phyloP scores from a whole-genome alignment of 2,329 filamentous ascomycete genomes.

The Calonectria crousiana region DNA sequence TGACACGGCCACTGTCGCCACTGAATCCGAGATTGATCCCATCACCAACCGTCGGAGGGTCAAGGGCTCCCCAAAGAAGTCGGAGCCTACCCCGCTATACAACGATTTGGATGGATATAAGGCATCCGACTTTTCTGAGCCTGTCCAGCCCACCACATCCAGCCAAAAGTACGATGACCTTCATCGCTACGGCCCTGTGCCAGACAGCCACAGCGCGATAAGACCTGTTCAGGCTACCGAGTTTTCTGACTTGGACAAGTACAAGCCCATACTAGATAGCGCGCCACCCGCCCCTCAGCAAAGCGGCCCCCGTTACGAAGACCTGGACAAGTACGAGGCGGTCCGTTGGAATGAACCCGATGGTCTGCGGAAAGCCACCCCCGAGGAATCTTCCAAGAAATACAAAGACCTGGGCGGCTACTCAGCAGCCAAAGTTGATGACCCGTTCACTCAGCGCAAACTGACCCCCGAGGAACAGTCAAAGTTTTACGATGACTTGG shows the following conservation, averaged over 20 bases:
- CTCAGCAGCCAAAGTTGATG: slow-evolving; percentile 45
- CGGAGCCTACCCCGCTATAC: slow-evolving; percentile 41
- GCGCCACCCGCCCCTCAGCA: slow-evolving; percentile 38
- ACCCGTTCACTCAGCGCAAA: slow-evolving; percentile 42
- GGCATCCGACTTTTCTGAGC: slow-evolving; percentile 43
- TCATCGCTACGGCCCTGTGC: slow-evolving; percentile 51
- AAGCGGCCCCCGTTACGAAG: slow-evolving; percentile 48
- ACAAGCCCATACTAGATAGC: slow-evolving; percentile 50
- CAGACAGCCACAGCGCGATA: slow-evolving; percentile 38
- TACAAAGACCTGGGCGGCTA: slow-evolving; percentile 55
- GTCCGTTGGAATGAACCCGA: slow-evolving; percentile 47
- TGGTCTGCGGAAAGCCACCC: slow-evolving; percentile 34
- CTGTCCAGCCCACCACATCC: slow-evolving; percentile 33
- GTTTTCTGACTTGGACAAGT: slow-evolving; percentile 51
- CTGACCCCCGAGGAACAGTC: slow-evolving; percentile 50
- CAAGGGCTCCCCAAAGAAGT: slow-evolving; percentile 35
- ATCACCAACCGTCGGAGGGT: slow-evolving; percentile 68
- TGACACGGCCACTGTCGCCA: slow-evolving; percentile 35
- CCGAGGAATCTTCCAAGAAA: slow-evolving; percentile 45
- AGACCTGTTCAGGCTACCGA: slow-evolving; percentile 32
- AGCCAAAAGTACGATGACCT: slow-evolving; percentile 50
- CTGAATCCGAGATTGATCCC: slow-evolving; percentile 61
- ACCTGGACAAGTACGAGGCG: slow-evolving; percentile 54
- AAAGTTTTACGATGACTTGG: slow-evolving; percentile 55
- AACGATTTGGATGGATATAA: slow-evolving; percentile 52